A percentile compares a stretch with the other conserved stretches of the same genome.
Evolutionary conservation across 2,329 filamentous ascomycete genomes (phyloP).

Genomic region (Magnaporthales sp.): DNA sequence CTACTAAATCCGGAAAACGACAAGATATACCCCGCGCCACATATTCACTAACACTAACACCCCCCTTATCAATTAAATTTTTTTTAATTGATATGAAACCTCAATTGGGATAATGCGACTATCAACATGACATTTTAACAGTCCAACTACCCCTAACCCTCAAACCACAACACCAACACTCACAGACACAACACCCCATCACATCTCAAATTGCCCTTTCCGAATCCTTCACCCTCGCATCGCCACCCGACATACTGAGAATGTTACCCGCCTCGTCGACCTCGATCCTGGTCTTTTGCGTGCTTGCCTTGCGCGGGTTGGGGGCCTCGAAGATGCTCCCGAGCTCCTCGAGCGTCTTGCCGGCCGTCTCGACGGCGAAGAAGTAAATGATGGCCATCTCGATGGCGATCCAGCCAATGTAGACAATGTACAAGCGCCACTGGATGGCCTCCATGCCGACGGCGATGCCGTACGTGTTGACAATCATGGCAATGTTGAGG

Average conservation of each 20-base stretch:
- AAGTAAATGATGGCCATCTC: conserved; percentile 4
- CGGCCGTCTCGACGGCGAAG: conserved; percentile 29
- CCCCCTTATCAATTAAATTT: too few species aligned
- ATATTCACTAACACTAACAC: too few species aligned
- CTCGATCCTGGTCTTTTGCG: not conserved
- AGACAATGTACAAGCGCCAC: conserved; percentile 25
- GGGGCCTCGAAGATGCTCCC: conserved; percentile 25
- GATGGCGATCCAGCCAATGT: conserved; percentile 26
- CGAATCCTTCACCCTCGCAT: not conserved
- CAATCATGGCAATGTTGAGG: conserved; percentile 17
- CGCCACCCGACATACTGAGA: not conserved
- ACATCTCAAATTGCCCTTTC: not conserved
- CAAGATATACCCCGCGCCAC: too few species aligned
- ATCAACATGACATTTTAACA: too few species aligned
- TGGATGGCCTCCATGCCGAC: conserved; percentile 4
- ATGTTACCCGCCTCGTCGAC: not conserved
- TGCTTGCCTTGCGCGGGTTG: conserved; percentile 11
- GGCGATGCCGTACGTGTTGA: conserved; percentile 20
- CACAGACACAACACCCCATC: too few species aligned
- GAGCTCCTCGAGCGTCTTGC: conserved; percentile 28
- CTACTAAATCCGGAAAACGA: too few species aligned
- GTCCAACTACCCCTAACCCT: too few species aligned
- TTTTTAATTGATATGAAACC: too few species aligned
- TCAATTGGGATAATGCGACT: too few species aligned
- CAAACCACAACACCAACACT: too few species aligned